Conservation (phyloP, 176 grass and related monocot species). For the Juncus effusus region DNA sequence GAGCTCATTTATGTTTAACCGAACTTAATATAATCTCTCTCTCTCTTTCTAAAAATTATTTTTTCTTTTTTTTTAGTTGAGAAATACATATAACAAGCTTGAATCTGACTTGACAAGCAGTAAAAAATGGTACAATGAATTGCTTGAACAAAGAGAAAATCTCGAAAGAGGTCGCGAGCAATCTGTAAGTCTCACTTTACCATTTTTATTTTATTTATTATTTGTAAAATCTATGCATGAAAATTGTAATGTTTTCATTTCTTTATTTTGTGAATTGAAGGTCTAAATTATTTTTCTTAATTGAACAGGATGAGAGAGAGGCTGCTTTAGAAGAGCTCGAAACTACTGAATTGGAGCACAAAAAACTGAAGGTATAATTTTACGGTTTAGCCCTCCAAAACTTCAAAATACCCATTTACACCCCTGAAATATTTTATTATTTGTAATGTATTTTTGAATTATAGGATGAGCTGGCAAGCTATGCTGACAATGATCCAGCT, state of each 20-base stretch:
- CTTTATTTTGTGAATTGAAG: no score
- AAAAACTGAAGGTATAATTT: conserved; percentile 60
- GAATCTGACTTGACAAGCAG: conserved; percentile 72
- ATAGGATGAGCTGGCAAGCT: no score
- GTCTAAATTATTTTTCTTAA: conserved; percentile 43
- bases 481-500: no score
- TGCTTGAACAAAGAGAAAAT: conserved; percentile 64
- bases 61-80: conserved; percentile 41
- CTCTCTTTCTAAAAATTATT: conserved; percentile 12
- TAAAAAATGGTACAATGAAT: conserved; percentile 52
- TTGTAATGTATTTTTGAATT: no score
- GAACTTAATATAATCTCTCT: background rate
- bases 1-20: background rate
- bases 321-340: conserved; percentile 32
- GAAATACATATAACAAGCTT: conserved; percentile 63
- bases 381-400: no score
- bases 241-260: no score
- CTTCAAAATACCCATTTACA: no score
- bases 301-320: conserved; percentile 42
- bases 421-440: no score
- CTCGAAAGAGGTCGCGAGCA: no score
- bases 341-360: conserved; percentile 59
- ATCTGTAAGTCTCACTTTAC: no score
- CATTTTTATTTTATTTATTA: no score
- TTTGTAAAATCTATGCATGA: no score